Percentiles rank a stretch among this genome's conserved stretches.
phyloP scores from a whole-genome alignment of 441 rosid species.

The Lepidium campestre region DNA sequence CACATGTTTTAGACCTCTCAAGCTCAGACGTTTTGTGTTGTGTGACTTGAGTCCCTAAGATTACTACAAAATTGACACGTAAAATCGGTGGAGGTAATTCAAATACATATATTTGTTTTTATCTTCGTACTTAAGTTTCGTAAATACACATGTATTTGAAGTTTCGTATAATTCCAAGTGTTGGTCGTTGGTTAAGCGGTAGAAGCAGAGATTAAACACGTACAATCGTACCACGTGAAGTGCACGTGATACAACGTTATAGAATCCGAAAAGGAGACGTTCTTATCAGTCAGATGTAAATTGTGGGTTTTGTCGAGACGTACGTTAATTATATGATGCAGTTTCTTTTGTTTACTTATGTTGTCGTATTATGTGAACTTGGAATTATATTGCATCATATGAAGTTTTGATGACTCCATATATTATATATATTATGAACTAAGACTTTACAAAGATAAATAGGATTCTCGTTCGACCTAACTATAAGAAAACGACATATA shows the following conservation, averaged over 20 bases:
- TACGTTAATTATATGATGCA: not conserved
- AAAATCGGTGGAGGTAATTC: not conserved
- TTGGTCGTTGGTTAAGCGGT: not conserved
- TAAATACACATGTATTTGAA: not conserved
- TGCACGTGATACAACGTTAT: not conserved
- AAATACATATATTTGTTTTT: no score
- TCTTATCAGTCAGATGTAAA: not conserved
- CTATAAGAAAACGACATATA: not conserved
- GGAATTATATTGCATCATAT: not conserved
- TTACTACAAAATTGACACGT: not conserved
- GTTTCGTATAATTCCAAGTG: not conserved
- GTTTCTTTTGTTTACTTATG: not conserved
- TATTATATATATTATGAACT: not conserved
- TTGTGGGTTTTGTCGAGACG: not conserved
- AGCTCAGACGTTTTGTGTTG: not conserved
- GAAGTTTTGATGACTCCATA: not conserved
- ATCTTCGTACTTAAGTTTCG: no score
- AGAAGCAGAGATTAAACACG: not conserved
- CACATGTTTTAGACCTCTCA: not conserved
- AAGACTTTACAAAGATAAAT: not conserved
- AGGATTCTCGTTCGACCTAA: not conserved
- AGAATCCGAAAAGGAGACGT: not conserved
- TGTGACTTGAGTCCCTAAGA: not conserved
- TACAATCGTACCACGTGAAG: slow-evolving; percentile 7
- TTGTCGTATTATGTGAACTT: not conserved